A percentile compares a stretch with the other conserved stretches of the same genome.
Conservation (phyloP, 441 rosid genomes). For the Brassica hybrid region DNA sequence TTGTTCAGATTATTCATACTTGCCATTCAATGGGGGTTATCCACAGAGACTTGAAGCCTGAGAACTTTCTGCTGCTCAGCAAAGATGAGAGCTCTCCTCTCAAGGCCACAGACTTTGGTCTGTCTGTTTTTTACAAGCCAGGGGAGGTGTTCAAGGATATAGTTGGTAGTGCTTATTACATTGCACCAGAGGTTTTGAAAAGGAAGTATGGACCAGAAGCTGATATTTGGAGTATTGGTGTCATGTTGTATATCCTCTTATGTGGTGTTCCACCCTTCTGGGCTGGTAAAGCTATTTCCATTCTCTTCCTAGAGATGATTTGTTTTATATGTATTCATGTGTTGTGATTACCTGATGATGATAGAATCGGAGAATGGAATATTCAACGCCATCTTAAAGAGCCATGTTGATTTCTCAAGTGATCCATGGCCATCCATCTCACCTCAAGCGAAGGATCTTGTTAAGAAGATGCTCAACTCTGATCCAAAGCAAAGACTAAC, state of each 20-base stretch:
- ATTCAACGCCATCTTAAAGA: constrained; percentile 61
- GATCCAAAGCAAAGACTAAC: constrained; percentile 73
- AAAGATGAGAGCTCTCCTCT: constrained; percentile 59
- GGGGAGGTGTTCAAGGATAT: constrained; percentile 50
- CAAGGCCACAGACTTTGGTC: constrained; percentile 60
- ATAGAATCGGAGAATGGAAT: constrained; percentile 69
- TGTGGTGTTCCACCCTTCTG: constrained; percentile 46
- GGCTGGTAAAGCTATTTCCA: constrained; percentile 49
- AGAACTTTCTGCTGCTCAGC: constrained; percentile 55
- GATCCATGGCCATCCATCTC: constrained; percentile 83
- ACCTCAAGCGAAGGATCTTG: constrained; percentile 69
- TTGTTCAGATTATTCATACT: constrained; percentile 59
- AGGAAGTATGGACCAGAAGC: constrained; percentile 52
- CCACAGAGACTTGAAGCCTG: constrained; percentile 59
- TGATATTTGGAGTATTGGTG: constrained; percentile 50
- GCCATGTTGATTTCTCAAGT: constrained; percentile 67
- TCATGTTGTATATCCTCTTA: constrained; percentile 48
- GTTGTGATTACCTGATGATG: constrained; percentile 25
- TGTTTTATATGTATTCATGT: background rate
- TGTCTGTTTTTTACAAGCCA: constrained; percentile 60
- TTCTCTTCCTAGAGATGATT: background rate
- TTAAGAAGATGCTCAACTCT: constrained; percentile 71
- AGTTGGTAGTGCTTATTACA: constrained; percentile 49
- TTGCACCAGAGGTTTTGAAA: constrained; percentile 50
- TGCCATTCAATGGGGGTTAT: constrained; percentile 63